These are phyloP conservation scores for Mycena rebaudengoi DNA, from an alignment of 768 basidiomycete genomes.

Conservation along the genomic window DNA sequence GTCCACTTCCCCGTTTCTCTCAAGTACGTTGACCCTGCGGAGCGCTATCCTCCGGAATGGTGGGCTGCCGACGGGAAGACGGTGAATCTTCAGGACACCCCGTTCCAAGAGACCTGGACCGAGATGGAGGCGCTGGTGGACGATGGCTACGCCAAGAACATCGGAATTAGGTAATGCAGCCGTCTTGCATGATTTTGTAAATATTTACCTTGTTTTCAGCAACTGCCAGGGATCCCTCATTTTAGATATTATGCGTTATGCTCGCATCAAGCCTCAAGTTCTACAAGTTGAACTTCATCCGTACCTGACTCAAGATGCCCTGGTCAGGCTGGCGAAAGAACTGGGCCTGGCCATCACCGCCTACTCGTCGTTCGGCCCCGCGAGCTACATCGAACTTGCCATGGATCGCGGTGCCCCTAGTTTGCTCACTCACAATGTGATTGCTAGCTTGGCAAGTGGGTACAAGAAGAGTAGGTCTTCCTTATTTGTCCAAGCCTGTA, in stretches of 20 bases:
- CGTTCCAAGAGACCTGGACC: conserved; percentile 84
- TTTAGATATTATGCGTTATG: conserved; percentile 82
- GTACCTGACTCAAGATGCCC: conserved; percentile 67
- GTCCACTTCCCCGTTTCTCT: conserved; percentile 90
- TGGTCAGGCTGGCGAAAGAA: conserved; percentile 61
- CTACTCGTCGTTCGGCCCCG: conserved; percentile 62
- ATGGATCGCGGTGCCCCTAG: conserved; percentile 60
- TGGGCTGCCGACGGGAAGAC: conserved; percentile 70
- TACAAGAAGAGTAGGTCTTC: conserved; percentile 58
- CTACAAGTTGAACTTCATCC: conserved; percentile 81
- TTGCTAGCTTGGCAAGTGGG: conserved; percentile 55
- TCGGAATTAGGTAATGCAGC: conserved; percentile 73
- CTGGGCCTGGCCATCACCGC: conserved; percentile 72
- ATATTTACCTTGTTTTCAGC: conserved; percentile 44
- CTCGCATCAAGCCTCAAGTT: conserved; percentile 72
- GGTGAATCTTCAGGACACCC: conserved; percentile 56
- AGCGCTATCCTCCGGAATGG: conserved; percentile 89
- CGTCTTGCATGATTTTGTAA: background rate
- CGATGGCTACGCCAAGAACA: conserved; percentile 74
- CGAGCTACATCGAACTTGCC: conserved; percentile 72
- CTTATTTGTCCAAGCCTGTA: background rate
- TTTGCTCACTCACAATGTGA: conserved; percentile 58
- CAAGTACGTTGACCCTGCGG: conserved; percentile 78
- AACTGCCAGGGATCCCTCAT: conserved; percentile 80
- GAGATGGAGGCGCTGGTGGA: conserved; percentile 85